Percentiles rank a stretch among this genome's conserved stretches.
Evolutionary conservation across 148 eudicot species (phyloP).

Genomic region (Hydrangea macrophylla): DNA sequence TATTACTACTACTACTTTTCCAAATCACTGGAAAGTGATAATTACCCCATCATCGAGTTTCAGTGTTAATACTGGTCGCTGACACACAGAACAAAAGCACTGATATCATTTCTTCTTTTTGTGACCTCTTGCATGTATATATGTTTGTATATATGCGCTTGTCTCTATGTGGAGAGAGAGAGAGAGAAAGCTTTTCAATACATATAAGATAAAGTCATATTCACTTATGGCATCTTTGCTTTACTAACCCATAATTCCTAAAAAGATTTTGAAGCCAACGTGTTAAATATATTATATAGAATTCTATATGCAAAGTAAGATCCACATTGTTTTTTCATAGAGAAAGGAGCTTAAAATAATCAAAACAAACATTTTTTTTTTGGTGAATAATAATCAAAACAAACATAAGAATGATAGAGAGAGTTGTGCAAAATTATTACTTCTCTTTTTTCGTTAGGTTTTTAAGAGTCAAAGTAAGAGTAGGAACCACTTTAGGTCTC

Average conservation of each 20-base stretch:
- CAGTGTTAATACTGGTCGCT: background rate
- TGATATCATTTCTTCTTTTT: background rate
- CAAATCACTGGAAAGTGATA: background rate
- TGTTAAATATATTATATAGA: no score
- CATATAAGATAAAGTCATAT: background rate
- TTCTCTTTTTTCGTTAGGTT: no score
- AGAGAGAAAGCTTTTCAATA: background rate
- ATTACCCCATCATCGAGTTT: constrained; percentile 5
- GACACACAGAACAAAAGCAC: background rate
- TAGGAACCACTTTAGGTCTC: no score
- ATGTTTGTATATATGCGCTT: background rate
- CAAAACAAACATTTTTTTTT: no score
- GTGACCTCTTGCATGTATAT: background rate
- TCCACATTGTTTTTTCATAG: no score
- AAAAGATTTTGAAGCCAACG: background rate
- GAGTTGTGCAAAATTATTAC: no score
- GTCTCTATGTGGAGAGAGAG: background rate
- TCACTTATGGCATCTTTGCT: background rate
- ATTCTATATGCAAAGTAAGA: no score
- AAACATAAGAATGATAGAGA: no score
- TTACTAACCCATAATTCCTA: background rate
- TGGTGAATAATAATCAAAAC: no score
- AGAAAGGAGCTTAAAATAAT: no score
- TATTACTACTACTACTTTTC: background rate
- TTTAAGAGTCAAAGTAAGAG: no score